These are phyloP conservation scores for Diaporthe vaccinii DNA, from an alignment of 2,329 filamentous ascomycete species.

Conservation along the genomic window DNA sequence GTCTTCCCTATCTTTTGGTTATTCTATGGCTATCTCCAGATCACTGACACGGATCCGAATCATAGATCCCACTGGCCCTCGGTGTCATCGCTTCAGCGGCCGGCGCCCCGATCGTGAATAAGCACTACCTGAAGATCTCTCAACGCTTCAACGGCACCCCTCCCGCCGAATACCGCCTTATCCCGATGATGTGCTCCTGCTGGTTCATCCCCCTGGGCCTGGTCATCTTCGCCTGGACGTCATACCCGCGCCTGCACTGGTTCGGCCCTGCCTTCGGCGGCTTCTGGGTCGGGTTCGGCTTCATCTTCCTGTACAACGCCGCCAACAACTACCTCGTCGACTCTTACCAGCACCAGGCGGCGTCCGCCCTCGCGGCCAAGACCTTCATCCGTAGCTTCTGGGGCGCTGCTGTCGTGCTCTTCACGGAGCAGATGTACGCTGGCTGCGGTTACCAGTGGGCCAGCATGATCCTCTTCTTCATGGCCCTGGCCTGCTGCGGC, in stretches of 20 bases:
- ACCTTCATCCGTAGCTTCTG: slow-evolving; percentile 85
- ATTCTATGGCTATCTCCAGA: slow-evolving; percentile 39
- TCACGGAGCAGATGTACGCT: slow-evolving; percentile 85
- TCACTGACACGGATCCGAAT: background rate
- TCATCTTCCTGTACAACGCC: slow-evolving; percentile 87
- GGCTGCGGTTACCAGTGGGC: slow-evolving; percentile 84
- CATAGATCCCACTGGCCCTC: slow-evolving; percentile 78
- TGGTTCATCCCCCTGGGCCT: slow-evolving; percentile 76
- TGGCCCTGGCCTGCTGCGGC: slow-evolving; percentile 81
- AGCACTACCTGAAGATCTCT: slow-evolving; percentile 79
- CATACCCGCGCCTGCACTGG: slow-evolving; percentile 76
- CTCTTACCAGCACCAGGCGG: slow-evolving; percentile 78
- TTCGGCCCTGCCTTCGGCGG: slow-evolving; percentile 80
- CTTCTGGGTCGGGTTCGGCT: slow-evolving; percentile 81
- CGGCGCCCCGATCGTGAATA: slow-evolving; percentile 82
- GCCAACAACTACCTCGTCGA: slow-evolving; percentile 81
- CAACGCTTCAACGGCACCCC: slow-evolving; percentile 77
- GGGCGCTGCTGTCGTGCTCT: slow-evolving; percentile 83
- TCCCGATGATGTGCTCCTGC: slow-evolving; percentile 85
- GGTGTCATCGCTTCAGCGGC: slow-evolving; percentile 78
- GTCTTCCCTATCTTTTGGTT: background rate
- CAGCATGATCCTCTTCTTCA: slow-evolving; percentile 77
- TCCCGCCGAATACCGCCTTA: slow-evolving; percentile 81
- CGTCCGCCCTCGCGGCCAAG: slow-evolving; percentile 85
- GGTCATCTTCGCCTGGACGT: slow-evolving; percentile 73